Conservation (phyloP, 2,329 filamentous ascomycete genomes). For the Pestalotiopsis fici region DNA sequence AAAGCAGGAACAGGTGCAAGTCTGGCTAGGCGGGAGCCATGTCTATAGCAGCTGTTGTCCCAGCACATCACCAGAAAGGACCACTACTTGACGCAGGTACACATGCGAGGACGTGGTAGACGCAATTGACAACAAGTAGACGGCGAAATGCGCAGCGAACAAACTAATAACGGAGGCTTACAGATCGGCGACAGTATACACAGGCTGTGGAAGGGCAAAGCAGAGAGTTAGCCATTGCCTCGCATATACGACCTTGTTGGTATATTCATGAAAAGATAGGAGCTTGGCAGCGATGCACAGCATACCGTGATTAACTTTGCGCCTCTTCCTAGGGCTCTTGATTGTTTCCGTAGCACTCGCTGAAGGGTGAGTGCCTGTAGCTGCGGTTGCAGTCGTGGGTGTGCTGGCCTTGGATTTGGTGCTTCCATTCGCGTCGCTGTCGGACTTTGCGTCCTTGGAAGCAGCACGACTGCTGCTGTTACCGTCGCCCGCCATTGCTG, state of each 20-base stretch:
- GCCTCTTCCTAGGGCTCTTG: constrained; percentile 77
- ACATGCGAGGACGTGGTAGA: constrained; percentile 27
- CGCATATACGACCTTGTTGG: constrained; percentile 21
- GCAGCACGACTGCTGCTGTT: constrained; percentile 10
- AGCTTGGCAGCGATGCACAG: constrained; percentile 26
- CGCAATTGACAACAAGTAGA: constrained; percentile 24
- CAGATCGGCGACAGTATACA: constrained; percentile 87
- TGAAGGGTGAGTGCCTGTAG: not conserved
- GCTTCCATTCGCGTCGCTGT: constrained; percentile 9
- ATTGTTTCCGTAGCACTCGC: constrained; percentile 27
- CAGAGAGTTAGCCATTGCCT: constrained; percentile 33
- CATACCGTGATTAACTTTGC: constrained; percentile 89
- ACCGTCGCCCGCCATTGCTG: constrained; percentile 13
- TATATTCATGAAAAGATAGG: constrained; percentile 16
- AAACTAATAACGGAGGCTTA: constrained; percentile 54
- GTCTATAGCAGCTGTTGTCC: constrained; percentile 11
- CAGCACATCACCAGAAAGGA: constrained; percentile 17
- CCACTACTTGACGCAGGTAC: constrained; percentile 19
- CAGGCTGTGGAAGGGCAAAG: constrained; percentile 65
- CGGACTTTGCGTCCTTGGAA: constrained; percentile 13
- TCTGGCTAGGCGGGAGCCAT: constrained; percentile 3
- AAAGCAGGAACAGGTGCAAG: constrained; percentile 11
- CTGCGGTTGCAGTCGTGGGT: constrained; percentile 3
- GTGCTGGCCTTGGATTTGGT: constrained; percentile 8
- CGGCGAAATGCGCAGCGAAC: constrained; percentile 25